Conservation (phyloP, 768 basidiomycete genomes). For the Termitomyces sp. region DNA sequence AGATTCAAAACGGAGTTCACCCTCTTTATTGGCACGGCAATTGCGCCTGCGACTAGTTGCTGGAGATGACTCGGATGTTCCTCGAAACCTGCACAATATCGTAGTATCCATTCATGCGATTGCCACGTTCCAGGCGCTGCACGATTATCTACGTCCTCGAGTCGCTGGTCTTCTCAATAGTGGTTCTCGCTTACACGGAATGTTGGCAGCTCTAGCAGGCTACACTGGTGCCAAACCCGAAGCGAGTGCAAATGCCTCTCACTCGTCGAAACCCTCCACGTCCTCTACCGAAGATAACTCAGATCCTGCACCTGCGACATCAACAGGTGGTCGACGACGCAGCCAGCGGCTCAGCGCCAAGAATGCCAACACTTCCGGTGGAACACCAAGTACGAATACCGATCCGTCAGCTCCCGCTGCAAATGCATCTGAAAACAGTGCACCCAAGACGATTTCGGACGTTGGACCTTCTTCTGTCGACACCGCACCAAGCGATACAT, state of each 20-base stretch:
- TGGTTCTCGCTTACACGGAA: constrained; percentile 72
- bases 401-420: constrained; percentile 14
- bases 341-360: constrained; percentile 84
- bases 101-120: constrained; percentile 98
- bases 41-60: constrained; percentile 88
- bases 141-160: constrained; percentile 92
- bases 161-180: constrained; percentile 68
- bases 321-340: constrained; percentile 60
- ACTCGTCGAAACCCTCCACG: constrained; percentile 25
- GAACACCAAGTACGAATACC: constrained; percentile 10
- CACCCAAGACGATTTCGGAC: constrained; percentile 10
- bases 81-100: constrained; percentile 82
- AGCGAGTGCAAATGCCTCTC: constrained; percentile 28
- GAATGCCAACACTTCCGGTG: constrained; percentile 28
- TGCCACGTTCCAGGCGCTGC: constrained; percentile 94
- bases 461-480: constrained; percentile 31
- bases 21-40: constrained; percentile 89
- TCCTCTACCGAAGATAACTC: constrained; percentile 23
- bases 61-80: constrained; percentile 85
- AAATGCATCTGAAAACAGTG: constrained; percentile 3
- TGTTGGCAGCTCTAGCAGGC: constrained; percentile 87
- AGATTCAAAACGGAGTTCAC: constrained; percentile 91
- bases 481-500: constrained; percentile 48
- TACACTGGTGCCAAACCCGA: constrained; percentile 48
- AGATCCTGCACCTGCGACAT: constrained; percentile 24